Evolutionary conservation across 306 rosid species (phyloP).

Genomic region (Cucumis hystrix): DNA sequence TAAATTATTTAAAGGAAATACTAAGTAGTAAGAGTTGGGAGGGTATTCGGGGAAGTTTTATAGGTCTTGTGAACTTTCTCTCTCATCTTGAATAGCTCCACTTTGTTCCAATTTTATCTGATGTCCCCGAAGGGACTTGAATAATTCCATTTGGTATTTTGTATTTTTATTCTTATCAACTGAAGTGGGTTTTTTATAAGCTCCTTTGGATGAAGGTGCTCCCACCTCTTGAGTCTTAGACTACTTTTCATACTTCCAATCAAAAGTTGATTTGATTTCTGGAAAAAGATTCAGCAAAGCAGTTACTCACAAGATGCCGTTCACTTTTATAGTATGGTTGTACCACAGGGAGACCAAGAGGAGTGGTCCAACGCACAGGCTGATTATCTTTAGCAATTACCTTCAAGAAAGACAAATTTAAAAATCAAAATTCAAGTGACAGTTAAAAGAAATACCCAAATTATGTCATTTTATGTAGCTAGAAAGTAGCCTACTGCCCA

Average conservation of each 20-base stretch:
- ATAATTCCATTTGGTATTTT: too few species aligned
- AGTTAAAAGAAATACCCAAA: neutral
- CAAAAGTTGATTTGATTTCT: neutral
- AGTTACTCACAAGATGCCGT: slow-evolving; percentile 54
- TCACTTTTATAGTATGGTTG: slow-evolving; percentile 71
- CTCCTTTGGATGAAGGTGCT: neutral
- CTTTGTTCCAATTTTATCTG: too few species aligned
- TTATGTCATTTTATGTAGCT: neutral
- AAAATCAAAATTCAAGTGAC: slow-evolving; percentile 2
- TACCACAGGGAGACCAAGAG: slow-evolving; percentile 85
- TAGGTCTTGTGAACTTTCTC: neutral
- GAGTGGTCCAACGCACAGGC: slow-evolving; percentile 83
- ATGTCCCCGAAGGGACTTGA: too few species aligned
- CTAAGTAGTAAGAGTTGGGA: neutral
- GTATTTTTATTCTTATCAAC: neutral
- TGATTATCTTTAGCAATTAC: slow-evolving; percentile 67
- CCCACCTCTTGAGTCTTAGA: neutral
- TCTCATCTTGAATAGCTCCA: neutral
- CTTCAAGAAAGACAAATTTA: slow-evolving; percentile 23
- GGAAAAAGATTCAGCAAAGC: neutral
- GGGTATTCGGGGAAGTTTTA: neutral
- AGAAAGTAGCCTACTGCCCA: neutral
- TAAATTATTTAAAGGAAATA: neutral
- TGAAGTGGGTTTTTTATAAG: neutral
- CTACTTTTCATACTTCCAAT: neutral